Percentiles rank a stretch among this genome's conserved stretches.
Evolutionary conservation across 805 yeast genomes (phyloP).

Genomic region (Saccharomycopsis sp.): DNA sequence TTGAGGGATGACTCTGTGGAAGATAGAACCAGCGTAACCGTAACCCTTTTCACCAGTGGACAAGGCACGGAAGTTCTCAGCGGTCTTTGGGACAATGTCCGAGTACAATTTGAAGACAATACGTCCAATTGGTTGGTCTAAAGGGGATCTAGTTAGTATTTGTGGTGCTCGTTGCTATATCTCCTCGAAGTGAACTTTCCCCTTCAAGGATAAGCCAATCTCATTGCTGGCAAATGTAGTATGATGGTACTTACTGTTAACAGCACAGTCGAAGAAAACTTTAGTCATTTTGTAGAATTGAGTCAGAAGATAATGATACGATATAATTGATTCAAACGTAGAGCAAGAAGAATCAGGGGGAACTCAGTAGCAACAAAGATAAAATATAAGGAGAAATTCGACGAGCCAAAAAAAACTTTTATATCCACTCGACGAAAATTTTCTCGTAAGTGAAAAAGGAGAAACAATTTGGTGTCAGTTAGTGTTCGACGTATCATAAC

Average conservation of each 20-base stretch:
- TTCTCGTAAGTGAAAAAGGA: background rate
- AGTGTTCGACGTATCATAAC: background rate
- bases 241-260: slow-evolving; percentile 43
- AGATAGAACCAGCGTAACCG: slow-evolving; percentile 84
- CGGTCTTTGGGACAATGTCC: slow-evolving; percentile 91
- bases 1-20: slow-evolving; percentile 97
- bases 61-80: slow-evolving; percentile 92
- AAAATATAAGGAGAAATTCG: background rate
- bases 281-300: slow-evolving; percentile 42
- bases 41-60: slow-evolving; percentile 95
- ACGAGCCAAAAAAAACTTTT: background rate
- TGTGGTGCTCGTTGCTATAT: background rate
- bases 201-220: no score
- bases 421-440: background rate
- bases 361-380: background rate
- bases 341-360: background rate
- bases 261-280: slow-evolving; percentile 78
- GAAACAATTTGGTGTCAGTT: background rate
- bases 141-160: background rate
- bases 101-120: slow-evolving; percentile 81
- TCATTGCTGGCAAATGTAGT: background rate
- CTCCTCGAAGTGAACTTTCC: no score
- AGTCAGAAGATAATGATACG: background rate
- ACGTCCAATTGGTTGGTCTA: slow-evolving; percentile 67
- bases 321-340: background rate